A percentile compares a stretch with the other conserved stretches of the same genome.
These are phyloP conservation scores for Diatrype stigma DNA, from an alignment of 2,329 filamentous ascomycete genomes.

Conservation along the genomic window DNA sequence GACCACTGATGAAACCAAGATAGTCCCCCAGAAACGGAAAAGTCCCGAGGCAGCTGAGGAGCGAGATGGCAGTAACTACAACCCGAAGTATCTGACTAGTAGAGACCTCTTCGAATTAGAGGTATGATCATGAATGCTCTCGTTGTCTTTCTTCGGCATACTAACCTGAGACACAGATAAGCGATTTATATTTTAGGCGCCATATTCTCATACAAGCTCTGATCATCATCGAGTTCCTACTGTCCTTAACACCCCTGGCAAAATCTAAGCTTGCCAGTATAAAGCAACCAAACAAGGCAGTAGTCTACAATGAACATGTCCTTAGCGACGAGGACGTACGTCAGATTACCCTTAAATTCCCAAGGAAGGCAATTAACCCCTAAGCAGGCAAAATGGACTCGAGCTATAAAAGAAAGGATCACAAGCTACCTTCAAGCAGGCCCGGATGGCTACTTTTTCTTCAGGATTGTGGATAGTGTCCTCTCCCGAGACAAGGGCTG, in stretches of 20 bases:
- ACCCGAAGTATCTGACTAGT: conserved; percentile 98
- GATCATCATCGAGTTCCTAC: conserved; percentile 89
- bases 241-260: conserved; percentile 79
- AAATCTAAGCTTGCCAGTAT: conserved; percentile 73
- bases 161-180: conserved; percentile 55
- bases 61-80: conserved; percentile 72
- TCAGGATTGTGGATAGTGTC: conserved; percentile 94
- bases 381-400: conserved; percentile 75
- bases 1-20: conserved; percentile 58
- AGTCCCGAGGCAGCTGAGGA: conserved; percentile 53
- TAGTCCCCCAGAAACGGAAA: conserved; percentile 65
- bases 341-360: conserved; percentile 11
- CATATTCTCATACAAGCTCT: conserved; percentile 94
- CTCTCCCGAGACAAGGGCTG: conserved; percentile 96
- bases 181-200: conserved; percentile 88
- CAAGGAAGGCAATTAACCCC: conserved; percentile 12
- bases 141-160: conserved; percentile 3
- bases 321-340: conserved; percentile 80
- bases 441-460: conserved; percentile 84
- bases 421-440: conserved; percentile 78
- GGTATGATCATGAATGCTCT: conserved; percentile 41
- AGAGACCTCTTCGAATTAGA: conserved; percentile 93
- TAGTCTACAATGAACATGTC: conserved; percentile 73
- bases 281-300: conserved; percentile 72
- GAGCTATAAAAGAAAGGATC: conserved; percentile 71